Evolutionary conservation across 2,329 filamentous ascomycete genomes (phyloP).

Genomic region (Sphaerulina vaccinii): DNA sequence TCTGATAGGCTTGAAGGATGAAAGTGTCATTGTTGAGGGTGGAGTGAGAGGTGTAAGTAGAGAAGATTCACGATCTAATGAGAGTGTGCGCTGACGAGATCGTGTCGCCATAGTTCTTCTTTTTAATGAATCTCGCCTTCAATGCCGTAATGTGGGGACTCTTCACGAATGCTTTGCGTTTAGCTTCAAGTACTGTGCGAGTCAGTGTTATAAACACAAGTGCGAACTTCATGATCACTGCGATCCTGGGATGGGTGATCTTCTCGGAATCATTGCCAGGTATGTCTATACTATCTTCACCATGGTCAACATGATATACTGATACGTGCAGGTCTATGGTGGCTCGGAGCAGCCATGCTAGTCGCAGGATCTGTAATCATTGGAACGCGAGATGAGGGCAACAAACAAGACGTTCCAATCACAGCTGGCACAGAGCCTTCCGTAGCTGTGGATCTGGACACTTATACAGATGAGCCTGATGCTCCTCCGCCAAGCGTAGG

Average conservation of each 20-base stretch:
- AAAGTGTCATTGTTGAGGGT: slow-evolving; percentile 51
- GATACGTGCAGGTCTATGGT: slow-evolving; percentile 59
- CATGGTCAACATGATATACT: not conserved
- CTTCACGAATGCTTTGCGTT: slow-evolving; percentile 74
- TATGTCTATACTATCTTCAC: slow-evolving; percentile 15
- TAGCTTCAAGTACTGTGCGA: slow-evolving; percentile 72
- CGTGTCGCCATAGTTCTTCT: slow-evolving; percentile 60
- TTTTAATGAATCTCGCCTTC: slow-evolving; percentile 70
- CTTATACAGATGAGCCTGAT: slow-evolving; percentile 35
- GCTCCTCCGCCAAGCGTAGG: slow-evolving; percentile 29
- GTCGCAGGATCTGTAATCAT: slow-evolving; percentile 78
- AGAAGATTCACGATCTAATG: not conserved
- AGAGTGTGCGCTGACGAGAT: not conserved
- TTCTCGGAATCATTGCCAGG: slow-evolving; percentile 69
- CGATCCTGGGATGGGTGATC: slow-evolving; percentile 66
- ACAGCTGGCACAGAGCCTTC: slow-evolving; percentile 24
- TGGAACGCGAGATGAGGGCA: slow-evolving; percentile 63
- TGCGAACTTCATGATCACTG: slow-evolving; percentile 77
- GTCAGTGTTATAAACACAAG: slow-evolving; percentile 81
- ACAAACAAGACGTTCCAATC: slow-evolving; percentile 29
- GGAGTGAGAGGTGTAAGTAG: slow-evolving; percentile 52
- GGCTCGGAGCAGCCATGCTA: slow-evolving; percentile 68
- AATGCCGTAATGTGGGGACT: slow-evolving; percentile 83
- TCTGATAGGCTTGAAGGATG: slow-evolving; percentile 46
- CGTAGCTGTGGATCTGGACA: slow-evolving; percentile 15